Percentiles rank a stretch among this genome's conserved stretches.
Evolutionary conservation across 331 rosid genomes (phyloP).

Genomic region (Erythrophleum ivorense): DNA sequence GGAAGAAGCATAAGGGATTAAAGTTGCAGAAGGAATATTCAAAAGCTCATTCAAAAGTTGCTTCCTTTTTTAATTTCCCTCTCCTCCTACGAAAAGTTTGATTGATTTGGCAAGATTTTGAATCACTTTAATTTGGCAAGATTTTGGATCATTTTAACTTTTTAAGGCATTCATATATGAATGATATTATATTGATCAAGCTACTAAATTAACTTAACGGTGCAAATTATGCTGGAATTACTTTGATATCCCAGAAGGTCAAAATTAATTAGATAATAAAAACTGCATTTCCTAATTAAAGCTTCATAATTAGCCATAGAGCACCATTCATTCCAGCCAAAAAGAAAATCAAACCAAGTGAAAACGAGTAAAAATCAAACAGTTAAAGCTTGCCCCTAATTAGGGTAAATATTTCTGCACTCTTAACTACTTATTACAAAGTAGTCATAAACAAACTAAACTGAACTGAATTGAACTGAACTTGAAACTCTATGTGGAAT

Average conservation of each 20-base stretch:
- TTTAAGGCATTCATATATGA: neutral
- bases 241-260: neutral
- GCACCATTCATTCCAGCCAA: too few relatives aligned
- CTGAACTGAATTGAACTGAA: neutral
- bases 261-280: neutral
- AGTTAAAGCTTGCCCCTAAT: neutral
- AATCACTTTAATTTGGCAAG: neutral
- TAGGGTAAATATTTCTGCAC: neutral
- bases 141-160: neutral
- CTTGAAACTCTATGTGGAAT: constrained; percentile 18
- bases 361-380: neutral
- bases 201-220: too few relatives aligned
- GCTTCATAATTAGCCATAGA: neutral
- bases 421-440: neutral
- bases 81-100: neutral
- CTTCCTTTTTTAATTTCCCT: constrained; percentile 12
- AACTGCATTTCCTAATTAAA: neutral
- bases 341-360: too few relatives aligned
- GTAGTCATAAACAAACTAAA: neutral
- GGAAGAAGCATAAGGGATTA: neutral
- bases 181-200: too few relatives aligned
- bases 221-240: neutral
- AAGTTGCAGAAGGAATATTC: constrained; percentile 19
- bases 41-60: constrained; percentile 32
- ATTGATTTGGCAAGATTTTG: neutral